Evolutionary conservation across 768 basidiomycete genomes (phyloP), one percentile per base, ranked within the genome.

Genomic region (Boletus pseudo-olivaceus): DNA sequence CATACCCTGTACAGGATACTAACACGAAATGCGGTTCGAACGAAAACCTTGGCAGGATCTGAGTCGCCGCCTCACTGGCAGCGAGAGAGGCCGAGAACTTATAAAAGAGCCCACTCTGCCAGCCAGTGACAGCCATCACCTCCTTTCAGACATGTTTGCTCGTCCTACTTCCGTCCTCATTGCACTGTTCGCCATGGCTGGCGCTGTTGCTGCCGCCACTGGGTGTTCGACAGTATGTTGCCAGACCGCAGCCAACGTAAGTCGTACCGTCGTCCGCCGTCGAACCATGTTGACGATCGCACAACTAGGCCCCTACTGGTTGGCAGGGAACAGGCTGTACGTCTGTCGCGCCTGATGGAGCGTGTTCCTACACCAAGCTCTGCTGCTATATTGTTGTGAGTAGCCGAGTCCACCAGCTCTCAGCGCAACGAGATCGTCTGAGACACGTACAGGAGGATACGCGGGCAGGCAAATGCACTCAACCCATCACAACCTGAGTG

Each of bases 361-460:
- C 2, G 14, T 52, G 57, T 34, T 5, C 34, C 10, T 26, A 42
- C 33, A 53, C 26, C n/a, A 42, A 58, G 23, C 12, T 59, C 19
- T 58, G 57, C 15, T 58, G 57, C 30, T 34, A 43, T 12, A 2
- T 2, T 5, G n/a, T 51, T 11, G 49, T 58, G 27, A 58, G 55
- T 58, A 30, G 10, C 11, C 34, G 7, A 23, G 5, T 12, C n/a
- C 5, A 27, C 6, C 11, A 15, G 7, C 9, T 8, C 19, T 27
- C 12, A 23, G n/a, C n/a, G n/a, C 26, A 35, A 23, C 2, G 17
- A 39, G 11, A 9, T 39, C 20, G 14, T 52, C 34, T 53, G 20
- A 52, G 15, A 20, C 11, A n/a, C 26, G 3, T 17, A 34, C 12
- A 40, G 51, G 3, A 33, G 4, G 27, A 17, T 1, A 23, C 5